Base-by-base conservation (phyloP, 495 filamentous ascomycete species). In the Collariella sp. region DNA sequence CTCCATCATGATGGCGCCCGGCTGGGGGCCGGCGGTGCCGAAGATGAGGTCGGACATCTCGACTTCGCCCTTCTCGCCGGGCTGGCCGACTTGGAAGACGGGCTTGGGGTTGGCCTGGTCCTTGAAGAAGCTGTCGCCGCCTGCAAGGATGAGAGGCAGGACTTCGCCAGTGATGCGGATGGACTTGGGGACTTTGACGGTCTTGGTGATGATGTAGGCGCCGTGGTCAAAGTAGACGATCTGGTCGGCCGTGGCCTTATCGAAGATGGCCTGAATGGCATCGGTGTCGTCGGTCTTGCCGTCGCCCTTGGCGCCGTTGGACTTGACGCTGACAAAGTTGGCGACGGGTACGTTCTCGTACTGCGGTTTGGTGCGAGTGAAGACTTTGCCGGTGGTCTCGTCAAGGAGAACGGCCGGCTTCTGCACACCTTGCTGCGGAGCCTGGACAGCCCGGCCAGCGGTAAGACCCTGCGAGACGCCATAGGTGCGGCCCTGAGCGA, bases 171-270 rank as follows among this genome's bases (percentile, higher is more conserved):
- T 84, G 63, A 97, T 91, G 40, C 73, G 75, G 67, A 88, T 82
- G 67, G 86, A 78, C 64, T 80, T 81, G 43, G 91, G 91, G 4
- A 97, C 77, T 65, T 85, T 83, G 68, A 98, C 71, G 2, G 91
- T 96, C 49, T 83, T 78, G 42, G 86, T 87, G 62, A 98, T 75
- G 18, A 95, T 70, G 70, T 96, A 98, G 23, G 85, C 83, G 45
- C 91, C 91, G 62, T 94, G 87, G 67, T 94, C 88, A 65, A 98
- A 94, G 77, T 87, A 97, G 51, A 96, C 79, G 47, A 96, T 72
- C 42, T 91, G 82, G 50, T 73, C 74, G 7, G 72, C 57, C 15
- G 70, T 71, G 15, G 73, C 83, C 51, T 72, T 79, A 66, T 91
- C 76, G 38, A 91, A 76, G 33, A 86, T 73, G 35, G 72, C 67